Percentiles rank a stretch among this genome's conserved stretches.
These are phyloP conservation scores for Pilatotrama ljubarskyi DNA, from an alignment of 768 basidiomycete genomes.

Conservation along the genomic window DNA sequence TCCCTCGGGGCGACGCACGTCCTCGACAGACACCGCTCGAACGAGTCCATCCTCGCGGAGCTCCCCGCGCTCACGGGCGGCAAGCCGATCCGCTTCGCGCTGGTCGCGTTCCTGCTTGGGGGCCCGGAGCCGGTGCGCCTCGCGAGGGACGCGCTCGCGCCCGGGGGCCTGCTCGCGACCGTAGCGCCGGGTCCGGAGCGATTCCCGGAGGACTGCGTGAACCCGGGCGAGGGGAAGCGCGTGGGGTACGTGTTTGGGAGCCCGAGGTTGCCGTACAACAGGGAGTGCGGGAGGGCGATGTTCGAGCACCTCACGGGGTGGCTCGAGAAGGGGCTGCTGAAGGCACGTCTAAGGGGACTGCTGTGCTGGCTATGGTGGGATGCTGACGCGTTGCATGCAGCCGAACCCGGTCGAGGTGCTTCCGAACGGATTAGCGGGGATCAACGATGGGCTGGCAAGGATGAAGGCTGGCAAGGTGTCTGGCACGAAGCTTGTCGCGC, in stretches of 20 bases:
- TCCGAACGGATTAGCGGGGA: too few relatives aligned
- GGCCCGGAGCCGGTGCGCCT: constrained; percentile 22
- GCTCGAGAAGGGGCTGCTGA: constrained; percentile 15
- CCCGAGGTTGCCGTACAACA: constrained; percentile 4
- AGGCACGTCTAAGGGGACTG: constrained; percentile 5
- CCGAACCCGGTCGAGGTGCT: too few relatives aligned
- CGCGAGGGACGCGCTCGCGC: constrained; percentile 25
- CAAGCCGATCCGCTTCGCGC: constrained; percentile 26
- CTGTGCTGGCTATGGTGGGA: too few relatives aligned
- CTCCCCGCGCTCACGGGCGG: constrained; percentile 18
- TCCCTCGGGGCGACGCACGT: constrained; percentile 29
- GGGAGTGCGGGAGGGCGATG: constrained; percentile 5
- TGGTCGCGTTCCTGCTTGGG: constrained; percentile 22
- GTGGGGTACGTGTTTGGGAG: constrained; percentile 11
- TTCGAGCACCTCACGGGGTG: constrained; percentile 16
- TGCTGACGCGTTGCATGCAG: too few relatives aligned
- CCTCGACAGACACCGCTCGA: constrained; percentile 24
- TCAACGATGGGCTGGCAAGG: too few relatives aligned
- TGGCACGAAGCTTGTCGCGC: neutral
- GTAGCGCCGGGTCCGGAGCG: constrained; percentile 1
- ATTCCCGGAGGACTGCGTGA: neutral
- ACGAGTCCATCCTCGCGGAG: constrained; percentile 6
- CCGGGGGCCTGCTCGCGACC: constrained; percentile 23
- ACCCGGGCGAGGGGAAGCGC: constrained; percentile 11
- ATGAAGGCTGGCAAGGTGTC: neutral